Conservation (phyloP, 2,329 filamentous ascomycete species). For the Thielaviopsis ethacetica region DNA sequence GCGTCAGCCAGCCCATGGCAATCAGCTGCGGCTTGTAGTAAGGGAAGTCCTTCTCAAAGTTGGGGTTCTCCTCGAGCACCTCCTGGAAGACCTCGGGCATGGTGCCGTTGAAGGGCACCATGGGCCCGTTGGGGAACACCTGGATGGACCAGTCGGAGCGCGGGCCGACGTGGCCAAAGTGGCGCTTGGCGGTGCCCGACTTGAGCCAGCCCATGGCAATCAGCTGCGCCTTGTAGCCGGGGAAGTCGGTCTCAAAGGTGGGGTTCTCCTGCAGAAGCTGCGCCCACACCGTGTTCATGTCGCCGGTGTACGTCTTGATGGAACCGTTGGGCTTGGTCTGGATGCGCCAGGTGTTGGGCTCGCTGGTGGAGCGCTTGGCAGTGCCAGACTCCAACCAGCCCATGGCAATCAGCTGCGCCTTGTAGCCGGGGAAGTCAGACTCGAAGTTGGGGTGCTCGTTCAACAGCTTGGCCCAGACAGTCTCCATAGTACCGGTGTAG, state of each 20-base stretch:
- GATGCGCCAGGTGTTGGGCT: conserved; percentile 3
- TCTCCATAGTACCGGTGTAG: conserved; percentile 2
- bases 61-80: conserved; percentile 13
- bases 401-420: conserved; percentile 4
- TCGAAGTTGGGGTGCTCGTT: conserved; percentile 6
- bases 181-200: not conserved
- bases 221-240: conserved; percentile 6
- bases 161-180: not conserved
- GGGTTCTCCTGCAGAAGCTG: conserved; percentile 4
- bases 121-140: conserved; percentile 10
- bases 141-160: conserved; percentile 13
- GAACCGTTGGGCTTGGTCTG: not conserved
- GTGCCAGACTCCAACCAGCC: not conserved
- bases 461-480: conserved; percentile 2
- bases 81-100: conserved; percentile 13
- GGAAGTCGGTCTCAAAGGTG: conserved; percentile 9
- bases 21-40: conserved; percentile 5
- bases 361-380: not conserved
- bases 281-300: conserved; percentile 1
- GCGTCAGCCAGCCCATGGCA: conserved; percentile 9
- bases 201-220: not conserved
- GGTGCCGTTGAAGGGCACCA: conserved; percentile 12
- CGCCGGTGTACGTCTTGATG: not conserved
- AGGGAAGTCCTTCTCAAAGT: conserved; percentile 13
- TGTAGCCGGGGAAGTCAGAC: conserved; percentile 9